phyloP scores from a whole-genome alignment of 2,329 filamentous ascomycete genomes.

The Achaetomium macrosporum region DNA sequence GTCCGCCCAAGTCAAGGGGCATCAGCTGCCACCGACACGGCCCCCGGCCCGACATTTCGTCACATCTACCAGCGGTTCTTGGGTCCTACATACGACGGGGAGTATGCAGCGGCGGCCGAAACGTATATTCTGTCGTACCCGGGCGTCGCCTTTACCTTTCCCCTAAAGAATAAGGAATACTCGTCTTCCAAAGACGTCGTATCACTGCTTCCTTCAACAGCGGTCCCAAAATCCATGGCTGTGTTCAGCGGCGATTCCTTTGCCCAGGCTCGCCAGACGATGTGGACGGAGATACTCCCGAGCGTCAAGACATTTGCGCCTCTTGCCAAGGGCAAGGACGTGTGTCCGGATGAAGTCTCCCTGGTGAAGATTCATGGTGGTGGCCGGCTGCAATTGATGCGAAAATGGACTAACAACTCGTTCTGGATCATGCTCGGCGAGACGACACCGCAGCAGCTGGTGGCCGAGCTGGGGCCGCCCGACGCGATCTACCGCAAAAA shows the following conservation, averaged over 20 bases:
- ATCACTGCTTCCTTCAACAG: conserved; percentile 71
- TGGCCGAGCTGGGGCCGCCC: conserved; percentile 85
- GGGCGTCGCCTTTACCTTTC: conserved; percentile 88
- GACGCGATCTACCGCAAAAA: conserved; percentile 92
- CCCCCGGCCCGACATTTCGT: conserved; percentile 67
- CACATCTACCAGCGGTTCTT: conserved; percentile 92
- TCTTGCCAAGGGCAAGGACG: conserved; percentile 65
- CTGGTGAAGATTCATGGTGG: conserved; percentile 71
- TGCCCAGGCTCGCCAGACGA: conserved; percentile 68
- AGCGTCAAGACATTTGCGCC: conserved; percentile 68
- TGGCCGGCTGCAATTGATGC: conserved; percentile 70
- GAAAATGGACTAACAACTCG: conserved; percentile 60
- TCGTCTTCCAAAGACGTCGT: conserved; percentile 76
- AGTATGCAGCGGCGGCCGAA: conserved; percentile 67
- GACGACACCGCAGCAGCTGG: conserved; percentile 85
- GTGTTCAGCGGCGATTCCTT: conserved; percentile 88
- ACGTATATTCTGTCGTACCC: conserved; percentile 89
- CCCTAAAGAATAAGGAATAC: conserved; percentile 67
- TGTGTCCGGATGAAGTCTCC: conserved; percentile 83
- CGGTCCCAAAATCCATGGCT: conserved; percentile 78
- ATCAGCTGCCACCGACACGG: conserved; percentile 18
- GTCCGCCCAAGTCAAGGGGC: conserved; percentile 50
- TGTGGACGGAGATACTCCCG: conserved; percentile 71
- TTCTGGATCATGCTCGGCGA: conserved; percentile 73
- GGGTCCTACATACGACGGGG: conserved; percentile 87